Evolutionary conservation across 1,139 yeast species (phyloP).

Genomic region (Debaryomyces sp.): DNA sequence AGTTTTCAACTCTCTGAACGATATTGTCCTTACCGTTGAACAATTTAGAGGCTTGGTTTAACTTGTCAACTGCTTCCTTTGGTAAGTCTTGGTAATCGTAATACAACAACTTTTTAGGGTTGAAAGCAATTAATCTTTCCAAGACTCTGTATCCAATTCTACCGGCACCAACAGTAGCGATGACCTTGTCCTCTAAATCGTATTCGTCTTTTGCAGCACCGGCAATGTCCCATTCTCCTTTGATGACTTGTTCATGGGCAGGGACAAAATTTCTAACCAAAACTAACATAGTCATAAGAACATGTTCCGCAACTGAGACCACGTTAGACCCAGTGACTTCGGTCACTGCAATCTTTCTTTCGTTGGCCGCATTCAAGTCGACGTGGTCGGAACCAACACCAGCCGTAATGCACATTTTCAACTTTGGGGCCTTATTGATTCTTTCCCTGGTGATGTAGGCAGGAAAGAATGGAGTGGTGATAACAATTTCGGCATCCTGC

Average conservation of each 20-base stretch:
- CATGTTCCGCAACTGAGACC: constrained; percentile 82
- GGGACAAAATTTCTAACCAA: constrained; percentile 79
- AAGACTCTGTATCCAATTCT: constrained; percentile 79
- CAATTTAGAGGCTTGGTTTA: constrained; percentile 41
- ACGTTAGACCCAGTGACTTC: constrained; percentile 88
- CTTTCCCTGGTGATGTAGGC: constrained; percentile 72
- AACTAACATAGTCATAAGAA: constrained; percentile 69
- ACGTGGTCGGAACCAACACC: constrained; percentile 88
- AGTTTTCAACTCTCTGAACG: constrained; percentile 61
- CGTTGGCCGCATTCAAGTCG: constrained; percentile 74
- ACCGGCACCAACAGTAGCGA: constrained; percentile 83
- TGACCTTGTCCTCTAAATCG: constrained; percentile 74
- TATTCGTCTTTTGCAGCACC: constrained; percentile 73
- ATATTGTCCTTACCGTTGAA: constrained; percentile 40
- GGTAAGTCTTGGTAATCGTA: constrained; percentile 77
- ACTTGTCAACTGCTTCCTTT: constrained; percentile 55
- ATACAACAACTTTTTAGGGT: constrained; percentile 72
- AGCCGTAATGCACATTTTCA: constrained; percentile 75
- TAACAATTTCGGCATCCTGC: constrained; percentile 72
- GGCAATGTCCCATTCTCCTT: constrained; percentile 77
- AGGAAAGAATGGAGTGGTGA: constrained; percentile 85
- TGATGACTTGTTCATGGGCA: constrained; percentile 67
- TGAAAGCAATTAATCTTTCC: constrained; percentile 73
- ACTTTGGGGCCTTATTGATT: constrained; percentile 69
- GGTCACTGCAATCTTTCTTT: constrained; percentile 61